A percentile compares a stretch with the other conserved stretches of the same genome.
Conservation (phyloP, 208 protist species). For the Tetramitus jugosus region DNA sequence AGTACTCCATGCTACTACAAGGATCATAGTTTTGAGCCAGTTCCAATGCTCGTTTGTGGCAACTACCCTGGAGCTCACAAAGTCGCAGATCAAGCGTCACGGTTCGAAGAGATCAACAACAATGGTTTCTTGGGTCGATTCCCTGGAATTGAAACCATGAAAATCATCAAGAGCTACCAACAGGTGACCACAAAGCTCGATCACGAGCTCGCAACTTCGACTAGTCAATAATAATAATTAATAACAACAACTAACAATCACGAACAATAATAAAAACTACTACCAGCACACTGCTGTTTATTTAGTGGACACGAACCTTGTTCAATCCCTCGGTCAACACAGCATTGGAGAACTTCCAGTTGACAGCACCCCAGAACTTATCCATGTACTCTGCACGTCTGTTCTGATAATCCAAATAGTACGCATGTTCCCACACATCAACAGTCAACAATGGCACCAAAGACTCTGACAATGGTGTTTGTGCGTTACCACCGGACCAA, state of each 20-base stretch:
- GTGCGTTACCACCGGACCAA: conserved; percentile 75
- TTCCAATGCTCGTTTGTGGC: conserved; percentile 44
- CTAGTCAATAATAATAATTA: too few relatives aligned
- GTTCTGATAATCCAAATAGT: conserved; percentile 85
- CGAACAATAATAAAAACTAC: too few relatives aligned
- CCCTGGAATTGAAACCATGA: too few relatives aligned
- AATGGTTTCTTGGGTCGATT: too few relatives aligned
- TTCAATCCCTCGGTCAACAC: background rate
- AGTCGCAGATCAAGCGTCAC: too few relatives aligned
- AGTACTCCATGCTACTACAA: conserved; percentile 47
- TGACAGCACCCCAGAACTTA: conserved; percentile 67
- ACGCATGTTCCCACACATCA: conserved; percentile 87
- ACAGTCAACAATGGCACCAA: conserved; percentile 67
- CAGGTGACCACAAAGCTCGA: too few relatives aligned
- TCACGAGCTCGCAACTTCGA: too few relatives aligned
- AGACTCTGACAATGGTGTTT: conserved; percentile 57
- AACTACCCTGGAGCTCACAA: background rate
- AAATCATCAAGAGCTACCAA: too few relatives aligned
- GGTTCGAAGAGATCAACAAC: too few relatives aligned
- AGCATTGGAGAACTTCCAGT: conserved; percentile 54
- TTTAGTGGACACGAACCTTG: too few relatives aligned
- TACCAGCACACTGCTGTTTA: too few relatives aligned
- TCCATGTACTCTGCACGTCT: conserved; percentile 72
- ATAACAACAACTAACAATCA: too few relatives aligned
- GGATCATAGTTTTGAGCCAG: conserved; percentile 56